phyloP scores from a whole-genome alignment of 148 eudicot species.

The Rhododendron vialii region DNA sequence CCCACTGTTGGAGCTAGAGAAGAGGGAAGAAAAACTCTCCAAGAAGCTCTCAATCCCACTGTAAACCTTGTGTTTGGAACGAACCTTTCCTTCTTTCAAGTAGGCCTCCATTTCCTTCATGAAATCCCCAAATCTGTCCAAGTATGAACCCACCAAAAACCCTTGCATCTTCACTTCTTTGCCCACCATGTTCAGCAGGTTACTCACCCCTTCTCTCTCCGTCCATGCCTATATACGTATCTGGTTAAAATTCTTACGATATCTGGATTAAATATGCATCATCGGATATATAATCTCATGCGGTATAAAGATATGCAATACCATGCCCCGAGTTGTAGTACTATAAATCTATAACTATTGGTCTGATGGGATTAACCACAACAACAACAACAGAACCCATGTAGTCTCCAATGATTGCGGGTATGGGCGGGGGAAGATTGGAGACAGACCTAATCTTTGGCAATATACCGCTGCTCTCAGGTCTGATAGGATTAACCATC shows the following conservation, averaged over 20 bases:
- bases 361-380: neutral
- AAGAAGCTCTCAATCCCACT: slow-evolving; percentile 29
- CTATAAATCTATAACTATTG: neutral
- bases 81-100: slow-evolving; percentile 25
- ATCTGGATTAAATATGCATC: neutral
- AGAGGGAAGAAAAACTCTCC: slow-evolving; percentile 26
- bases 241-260: neutral
- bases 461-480: no score
- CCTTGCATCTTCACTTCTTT: slow-evolving; percentile 43
- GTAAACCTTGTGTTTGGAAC: slow-evolving; percentile 19
- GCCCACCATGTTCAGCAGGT: slow-evolving; percentile 34
- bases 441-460: no score
- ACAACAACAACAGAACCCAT: no score
- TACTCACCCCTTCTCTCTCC: slow-evolving; percentile 38
- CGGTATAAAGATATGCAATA: neutral
- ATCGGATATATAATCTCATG: neutral
- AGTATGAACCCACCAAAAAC: slow-evolving; percentile 15
- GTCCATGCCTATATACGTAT: slow-evolving; percentile 18
- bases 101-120: slow-evolving; percentile 24
- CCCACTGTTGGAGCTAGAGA: slow-evolving; percentile 32
- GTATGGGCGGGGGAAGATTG: no score
- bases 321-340: neutral
- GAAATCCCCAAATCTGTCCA: slow-evolving; percentile 18
- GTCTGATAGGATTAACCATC: neutral
- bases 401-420: no score